Percentiles rank a stretch among this genome's conserved stretches.
phyloP scores from a whole-genome alignment of 345 rosid genomes.

The Melaleuca alternifolia region DNA sequence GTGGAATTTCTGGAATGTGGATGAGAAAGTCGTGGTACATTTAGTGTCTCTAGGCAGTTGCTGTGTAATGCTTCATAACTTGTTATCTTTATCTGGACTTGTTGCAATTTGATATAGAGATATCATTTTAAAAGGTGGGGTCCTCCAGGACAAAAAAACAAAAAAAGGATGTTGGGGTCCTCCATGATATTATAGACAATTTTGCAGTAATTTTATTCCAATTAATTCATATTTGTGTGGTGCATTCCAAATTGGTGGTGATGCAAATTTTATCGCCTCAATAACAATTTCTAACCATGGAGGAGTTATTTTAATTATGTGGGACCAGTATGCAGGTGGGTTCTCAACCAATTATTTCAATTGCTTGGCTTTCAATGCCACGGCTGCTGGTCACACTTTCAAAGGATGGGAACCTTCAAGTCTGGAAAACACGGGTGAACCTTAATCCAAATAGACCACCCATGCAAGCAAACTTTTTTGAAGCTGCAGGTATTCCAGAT shows the following conservation, averaged over 20 bases:
- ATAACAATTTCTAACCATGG: not conserved
- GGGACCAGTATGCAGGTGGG: slow-evolving; percentile 73
- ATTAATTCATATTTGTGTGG: not conserved
- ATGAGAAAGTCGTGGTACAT: not conserved
- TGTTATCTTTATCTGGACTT: not conserved
- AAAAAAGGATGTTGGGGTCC: not conserved
- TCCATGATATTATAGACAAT: not conserved
- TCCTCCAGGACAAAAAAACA: not conserved
- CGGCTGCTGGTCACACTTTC: slow-evolving; percentile 77
- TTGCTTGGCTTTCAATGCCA: slow-evolving; percentile 82
- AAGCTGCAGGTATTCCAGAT: slow-evolving; percentile 60
- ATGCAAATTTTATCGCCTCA: not conserved
- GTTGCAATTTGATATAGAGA: not conserved
- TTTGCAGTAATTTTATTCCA: not conserved
- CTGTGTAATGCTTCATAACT: not conserved
- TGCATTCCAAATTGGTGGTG: not conserved
- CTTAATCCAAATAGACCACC: slow-evolving; percentile 88
- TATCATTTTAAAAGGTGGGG: not conserved
- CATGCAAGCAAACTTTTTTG: slow-evolving; percentile 86
- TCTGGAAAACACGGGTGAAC: slow-evolving; percentile 77
- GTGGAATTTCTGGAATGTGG: not conserved
- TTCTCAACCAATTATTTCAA: slow-evolving; percentile 83
- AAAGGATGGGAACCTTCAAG: slow-evolving; percentile 90
- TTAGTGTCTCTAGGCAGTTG: not conserved
- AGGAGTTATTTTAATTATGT: not conserved